Conservation (phyloP, 108 stramenopile genomes). For the Fistulifera pelliculosa region DNA sequence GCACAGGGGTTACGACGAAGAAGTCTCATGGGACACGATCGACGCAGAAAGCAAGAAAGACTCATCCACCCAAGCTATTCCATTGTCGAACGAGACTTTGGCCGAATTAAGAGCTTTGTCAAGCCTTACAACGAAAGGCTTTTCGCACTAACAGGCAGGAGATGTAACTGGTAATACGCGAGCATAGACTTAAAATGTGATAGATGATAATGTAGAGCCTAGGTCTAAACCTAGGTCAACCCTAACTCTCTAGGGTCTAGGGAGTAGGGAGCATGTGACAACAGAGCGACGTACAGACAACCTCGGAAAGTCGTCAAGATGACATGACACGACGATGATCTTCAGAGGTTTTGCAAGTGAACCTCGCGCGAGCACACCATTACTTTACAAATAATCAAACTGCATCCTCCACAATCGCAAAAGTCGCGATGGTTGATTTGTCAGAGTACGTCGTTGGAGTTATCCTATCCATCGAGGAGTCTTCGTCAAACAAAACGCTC, state of each 20-base stretch:
- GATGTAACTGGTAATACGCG: constrained; percentile 64
- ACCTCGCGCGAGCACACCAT: too few species aligned
- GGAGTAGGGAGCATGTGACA: too few species aligned
- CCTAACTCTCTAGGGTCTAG: too few species aligned
- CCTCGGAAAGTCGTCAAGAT: too few species aligned
- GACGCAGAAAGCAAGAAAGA: constrained; percentile 11
- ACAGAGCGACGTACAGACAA: too few species aligned
- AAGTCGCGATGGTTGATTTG: constrained; percentile 5
- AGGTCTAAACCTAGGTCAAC: too few species aligned
- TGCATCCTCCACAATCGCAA: neutral
- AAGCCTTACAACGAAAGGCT: constrained; percentile 74
- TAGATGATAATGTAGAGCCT: too few species aligned
- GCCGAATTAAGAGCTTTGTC: constrained; percentile 53
- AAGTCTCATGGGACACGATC: constrained; percentile 43
- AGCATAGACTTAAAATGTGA: neutral
- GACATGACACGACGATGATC: too few species aligned
- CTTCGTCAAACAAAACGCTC: constrained; percentile 30
- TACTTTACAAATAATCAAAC: too few species aligned
- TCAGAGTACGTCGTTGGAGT: constrained; percentile 79
- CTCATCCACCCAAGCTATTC: constrained; percentile 26
- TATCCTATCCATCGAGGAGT: constrained; percentile 35
- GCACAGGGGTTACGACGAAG: constrained; percentile 71
- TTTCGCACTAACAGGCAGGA: constrained; percentile 52
- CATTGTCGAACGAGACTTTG: constrained; percentile 50
- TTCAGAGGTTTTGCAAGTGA: too few species aligned